Base-by-base conservation (phyloP, 352 stramenopile genomes). In the Pilasporangium apinafurcum region DNA sequence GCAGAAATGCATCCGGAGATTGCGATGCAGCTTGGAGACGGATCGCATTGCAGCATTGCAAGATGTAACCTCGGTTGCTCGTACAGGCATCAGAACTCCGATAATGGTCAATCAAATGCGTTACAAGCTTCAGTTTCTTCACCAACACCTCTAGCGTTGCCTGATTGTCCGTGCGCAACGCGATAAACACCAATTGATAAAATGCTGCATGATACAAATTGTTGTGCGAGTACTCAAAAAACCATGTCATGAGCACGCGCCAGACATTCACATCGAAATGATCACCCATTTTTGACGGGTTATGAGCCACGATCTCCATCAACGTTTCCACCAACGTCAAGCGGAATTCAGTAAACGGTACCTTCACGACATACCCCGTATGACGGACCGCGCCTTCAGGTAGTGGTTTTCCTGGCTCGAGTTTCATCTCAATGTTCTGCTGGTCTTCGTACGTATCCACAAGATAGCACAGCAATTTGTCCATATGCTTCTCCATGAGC, bases 191-290 rank as follows among this genome's bases (percentile, higher is more conserved):
- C 21, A 96, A 66, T 51, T 92, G 83, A 57, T 94, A 95, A 38
- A 96, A 96, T 18, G 82, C 65, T 22, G 74, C 75, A 47, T 95
- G 84, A 45, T 95, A 96, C 47, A 96, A 29, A 48, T 95, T 96
- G 57, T 92, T 96, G 73, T 96, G 81, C 25, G 80, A 74, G 58
- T 95, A 96, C 64, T 94, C 79, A 37, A 95, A 91, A 54, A 96
- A 95, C 86, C 86, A 96, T 27, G 62, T 64, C 22, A 90, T 65
- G 37, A 96, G 55, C 24, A 92, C 76, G 29, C 80, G 78, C 86
- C 86, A 96, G 7, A 95, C 75, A 34, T 91, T 66, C n/a, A 56
- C 64, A 44, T 89, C 67, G 45, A 96, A 88, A 44, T 79, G 61
- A 24, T 83, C 65, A 30, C 67, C 73, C 39, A 93, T 66, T 30